Evolutionary conservation across 2,329 filamentous ascomycete genomes (phyloP), one percentile per base, ranked within the genome.

Genomic region (Talaromyces sp.): DNA sequence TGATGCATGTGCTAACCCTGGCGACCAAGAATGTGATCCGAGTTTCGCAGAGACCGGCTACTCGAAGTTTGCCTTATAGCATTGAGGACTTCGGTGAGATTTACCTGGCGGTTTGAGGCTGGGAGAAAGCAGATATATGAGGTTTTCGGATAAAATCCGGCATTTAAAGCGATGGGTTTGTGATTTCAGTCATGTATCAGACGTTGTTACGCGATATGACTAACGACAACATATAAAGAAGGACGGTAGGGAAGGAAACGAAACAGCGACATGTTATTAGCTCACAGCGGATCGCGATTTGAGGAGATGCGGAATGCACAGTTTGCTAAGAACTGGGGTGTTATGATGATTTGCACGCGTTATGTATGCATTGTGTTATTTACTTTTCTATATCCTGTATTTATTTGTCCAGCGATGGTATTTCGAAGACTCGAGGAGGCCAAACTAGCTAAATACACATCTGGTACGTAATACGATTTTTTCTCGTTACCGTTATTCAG

Each of bases 1-100:
- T 91, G 69, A 85, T 89, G 75, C 89, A 94, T 70, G 80, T 90
- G 2, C 81, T 95, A 14, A 80, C 83, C 11, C 80, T 94, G 50
- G 87, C 85, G 6, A 91, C 85, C 2, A 90, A 87, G 73, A 81
- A 81, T 1, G 72, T 83, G 19, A 51, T 62, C 31, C 52, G 32
- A 48, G 85, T 92, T 5, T 74, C 82, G 63, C 91, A 96, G 73
- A 73, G 73, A 3, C 70, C 75, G 38, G 52, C 52, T 38, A 66
- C 69, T 0, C 81, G 79, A 58, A 74, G 73, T 8, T 72, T 77
- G 56, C 56, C 57, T n/a, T 56, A 54, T 35, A 21, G 24, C 51
- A 56, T 62, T 10, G 60, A 59, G 12, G 56, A 62, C 24, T 32
- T 68, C 54, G 72, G 71, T 3, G 71, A 73, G 38, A 71, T 75